These are phyloP conservation scores for Cinchona pubescens DNA, from an alignment of 257 asterid species.

Conservation along the genomic window DNA sequence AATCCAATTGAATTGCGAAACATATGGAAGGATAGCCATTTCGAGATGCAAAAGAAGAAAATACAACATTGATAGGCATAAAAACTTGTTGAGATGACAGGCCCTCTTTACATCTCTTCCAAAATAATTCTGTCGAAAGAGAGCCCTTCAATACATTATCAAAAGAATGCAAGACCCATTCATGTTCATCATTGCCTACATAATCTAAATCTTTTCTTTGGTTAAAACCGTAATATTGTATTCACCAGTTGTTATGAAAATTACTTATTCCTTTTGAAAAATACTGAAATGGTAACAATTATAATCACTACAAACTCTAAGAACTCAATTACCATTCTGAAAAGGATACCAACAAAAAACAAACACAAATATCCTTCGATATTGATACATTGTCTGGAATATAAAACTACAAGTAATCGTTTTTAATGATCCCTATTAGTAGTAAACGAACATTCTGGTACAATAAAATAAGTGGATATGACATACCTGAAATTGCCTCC, in stretches of 20 bases:
- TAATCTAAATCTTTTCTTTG: neutral
- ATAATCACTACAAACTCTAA: neutral
- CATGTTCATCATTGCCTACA: neutral
- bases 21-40: slow-evolving; percentile 48
- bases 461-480: neutral
- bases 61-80: slow-evolving; percentile 18
- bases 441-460: neutral
- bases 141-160: neutral
- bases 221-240: neutral
- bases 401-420: neutral
- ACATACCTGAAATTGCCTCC: neutral
- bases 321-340: neutral
- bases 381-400: neutral
- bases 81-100: neutral
- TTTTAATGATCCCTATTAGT: neutral
- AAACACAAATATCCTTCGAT: neutral
- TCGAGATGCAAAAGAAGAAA: slow-evolving; percentile 16
- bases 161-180: neutral
- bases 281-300: neutral
- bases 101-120: neutral
- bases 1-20: slow-evolving; percentile 37
- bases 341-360: neutral
- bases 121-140: slow-evolving; percentile 1
- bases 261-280: neutral
- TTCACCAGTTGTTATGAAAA: neutral